phyloP scores from a whole-genome alignment of 371 early-diverging fungal species.

The Rhizopus delemar region DNA sequence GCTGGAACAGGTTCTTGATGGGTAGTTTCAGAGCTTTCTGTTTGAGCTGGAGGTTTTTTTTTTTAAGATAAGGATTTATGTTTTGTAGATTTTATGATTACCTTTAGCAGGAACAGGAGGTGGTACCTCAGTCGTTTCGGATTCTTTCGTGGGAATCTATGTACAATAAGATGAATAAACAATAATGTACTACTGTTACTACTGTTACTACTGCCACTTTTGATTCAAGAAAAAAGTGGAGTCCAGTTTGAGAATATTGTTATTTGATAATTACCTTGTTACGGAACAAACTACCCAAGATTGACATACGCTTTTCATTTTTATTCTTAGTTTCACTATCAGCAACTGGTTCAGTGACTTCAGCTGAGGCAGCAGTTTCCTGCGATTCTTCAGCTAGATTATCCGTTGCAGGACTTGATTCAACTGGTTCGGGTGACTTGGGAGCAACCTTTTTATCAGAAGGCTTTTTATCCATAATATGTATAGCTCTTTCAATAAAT shows the following conservation, averaged over 20 bases:
- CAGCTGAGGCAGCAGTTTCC: slow-evolving; percentile 6
- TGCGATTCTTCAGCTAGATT: slow-evolving; percentile 5
- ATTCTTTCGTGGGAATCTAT: slow-evolving; percentile 26
- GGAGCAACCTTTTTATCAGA: slow-evolving; percentile 19
- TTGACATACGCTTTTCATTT: slow-evolving; percentile 26
- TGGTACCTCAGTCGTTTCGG: slow-evolving; percentile 19
- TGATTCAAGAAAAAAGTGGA: too few species aligned
- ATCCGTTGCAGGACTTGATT: neutral
- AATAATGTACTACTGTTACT: neutral
- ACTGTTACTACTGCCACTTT: neutral
- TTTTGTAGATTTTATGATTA: slow-evolving; percentile 1
- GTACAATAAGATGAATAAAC: neutral
- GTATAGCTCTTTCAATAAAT: slow-evolving; percentile 23
- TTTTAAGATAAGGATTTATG: too few species aligned
- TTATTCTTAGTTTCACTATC: slow-evolving; percentile 11
- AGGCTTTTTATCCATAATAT: slow-evolving; percentile 21
- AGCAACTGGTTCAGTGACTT: neutral
- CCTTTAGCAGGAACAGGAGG: slow-evolving; percentile 9
- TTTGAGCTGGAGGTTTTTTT: too few species aligned
- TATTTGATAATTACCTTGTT: slow-evolving; percentile 21
- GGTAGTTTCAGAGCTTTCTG: too few species aligned
- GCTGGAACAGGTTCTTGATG: slow-evolving; percentile 2
- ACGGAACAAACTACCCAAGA: slow-evolving; percentile 28
- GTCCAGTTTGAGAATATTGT: neutral
- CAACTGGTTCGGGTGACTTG: neutral